phyloP scores from a whole-genome alignment of 352 stramenopile species.

The Pythium graminicola region DNA sequence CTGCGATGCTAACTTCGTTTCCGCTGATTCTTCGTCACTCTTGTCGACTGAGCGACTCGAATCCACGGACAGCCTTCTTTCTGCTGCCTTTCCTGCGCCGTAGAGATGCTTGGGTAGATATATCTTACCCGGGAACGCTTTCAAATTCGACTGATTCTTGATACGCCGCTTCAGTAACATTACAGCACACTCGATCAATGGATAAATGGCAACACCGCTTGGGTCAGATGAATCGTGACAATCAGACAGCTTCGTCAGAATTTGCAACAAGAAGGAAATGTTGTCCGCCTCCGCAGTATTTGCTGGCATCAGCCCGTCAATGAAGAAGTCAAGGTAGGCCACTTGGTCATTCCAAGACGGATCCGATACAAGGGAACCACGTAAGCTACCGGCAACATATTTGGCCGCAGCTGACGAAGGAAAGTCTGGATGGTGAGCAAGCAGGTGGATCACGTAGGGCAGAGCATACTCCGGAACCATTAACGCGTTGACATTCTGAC shows the following conservation, averaged over 20 bases:
- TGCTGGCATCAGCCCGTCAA: conserved; percentile 58
- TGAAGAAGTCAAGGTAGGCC: conserved; percentile 56
- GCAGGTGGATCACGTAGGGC: conserved; percentile 75
- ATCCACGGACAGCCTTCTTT: neutral
- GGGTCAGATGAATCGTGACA: conserved; percentile 55
- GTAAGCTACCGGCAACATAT: conserved; percentile 20
- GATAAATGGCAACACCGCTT: conserved; percentile 44
- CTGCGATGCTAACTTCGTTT: neutral
- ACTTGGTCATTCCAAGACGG: conserved; percentile 50
- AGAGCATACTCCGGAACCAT: conserved; percentile 81
- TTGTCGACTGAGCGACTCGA: neutral
- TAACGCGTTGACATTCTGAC: conserved; percentile 34
- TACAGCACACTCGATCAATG: conserved; percentile 51
- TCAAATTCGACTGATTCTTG: conserved; percentile 79
- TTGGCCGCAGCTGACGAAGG: conserved; percentile 30
- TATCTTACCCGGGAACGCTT: conserved; percentile 76
- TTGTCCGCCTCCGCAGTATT: conserved; percentile 60
- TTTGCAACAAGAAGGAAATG: conserved; percentile 81
- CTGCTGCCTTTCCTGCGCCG: conserved; percentile 16
- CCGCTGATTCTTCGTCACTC: neutral
- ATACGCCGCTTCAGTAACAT: conserved; percentile 74
- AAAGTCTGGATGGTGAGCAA: conserved; percentile 72
- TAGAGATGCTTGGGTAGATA: conserved; percentile 75
- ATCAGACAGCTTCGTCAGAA: conserved; percentile 65
- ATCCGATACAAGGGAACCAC: conserved; percentile 30